phyloP scores from a whole-genome alignment of 2,329 filamentous ascomycete genomes.

The Emericellopsis cladophorae region DNA sequence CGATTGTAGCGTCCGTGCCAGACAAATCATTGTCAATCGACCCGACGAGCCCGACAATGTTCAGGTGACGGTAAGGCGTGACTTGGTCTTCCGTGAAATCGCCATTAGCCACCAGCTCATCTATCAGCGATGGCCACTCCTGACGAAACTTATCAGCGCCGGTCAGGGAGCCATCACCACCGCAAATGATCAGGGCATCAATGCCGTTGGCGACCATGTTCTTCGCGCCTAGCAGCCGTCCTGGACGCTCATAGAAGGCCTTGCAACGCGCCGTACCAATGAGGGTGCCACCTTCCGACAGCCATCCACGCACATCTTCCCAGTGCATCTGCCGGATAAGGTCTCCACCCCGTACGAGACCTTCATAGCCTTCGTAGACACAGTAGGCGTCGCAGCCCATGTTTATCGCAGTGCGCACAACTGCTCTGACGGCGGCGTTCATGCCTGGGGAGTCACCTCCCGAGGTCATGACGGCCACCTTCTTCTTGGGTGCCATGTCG shows the following conservation, averaged over 20 bases:
- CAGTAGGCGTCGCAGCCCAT: slow-evolving; percentile 69
- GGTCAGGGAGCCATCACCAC: slow-evolving; percentile 90
- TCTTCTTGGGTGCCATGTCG: slow-evolving; percentile 39
- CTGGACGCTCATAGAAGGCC: slow-evolving; percentile 80
- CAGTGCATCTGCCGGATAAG: slow-evolving; percentile 81
- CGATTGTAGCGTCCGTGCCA: slow-evolving; percentile 93
- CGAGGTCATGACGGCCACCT: slow-evolving; percentile 86
- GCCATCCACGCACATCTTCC: slow-evolving; percentile 89
- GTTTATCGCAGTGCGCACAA: slow-evolving; percentile 84
- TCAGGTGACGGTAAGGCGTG: slow-evolving; percentile 70
- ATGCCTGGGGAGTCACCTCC: slow-evolving; percentile 91
- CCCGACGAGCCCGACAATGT: slow-evolving; percentile 91
- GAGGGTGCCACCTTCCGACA: slow-evolving; percentile 86
- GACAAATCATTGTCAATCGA: slow-evolving; percentile 98
- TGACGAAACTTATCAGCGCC: slow-evolving; percentile 86
- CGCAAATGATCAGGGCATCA: slow-evolving; percentile 91
- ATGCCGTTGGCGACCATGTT: slow-evolving; percentile 91
- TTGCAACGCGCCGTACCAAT: slow-evolving; percentile 92
- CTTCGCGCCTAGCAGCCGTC: slow-evolving; percentile 75
- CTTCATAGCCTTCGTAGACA: slow-evolving; percentile 91
- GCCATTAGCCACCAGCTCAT: slow-evolving; percentile 67
- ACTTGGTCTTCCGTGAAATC: slow-evolving; percentile 61
- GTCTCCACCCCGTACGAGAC: slow-evolving; percentile 77
- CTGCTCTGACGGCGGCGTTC: slow-evolving; percentile 82
- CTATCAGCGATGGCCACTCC: slow-evolving; percentile 81